Evolutionary conservation across 495 filamentous ascomycete genomes (phyloP).

Genomic region (Lasiosphaeria ovina): DNA sequence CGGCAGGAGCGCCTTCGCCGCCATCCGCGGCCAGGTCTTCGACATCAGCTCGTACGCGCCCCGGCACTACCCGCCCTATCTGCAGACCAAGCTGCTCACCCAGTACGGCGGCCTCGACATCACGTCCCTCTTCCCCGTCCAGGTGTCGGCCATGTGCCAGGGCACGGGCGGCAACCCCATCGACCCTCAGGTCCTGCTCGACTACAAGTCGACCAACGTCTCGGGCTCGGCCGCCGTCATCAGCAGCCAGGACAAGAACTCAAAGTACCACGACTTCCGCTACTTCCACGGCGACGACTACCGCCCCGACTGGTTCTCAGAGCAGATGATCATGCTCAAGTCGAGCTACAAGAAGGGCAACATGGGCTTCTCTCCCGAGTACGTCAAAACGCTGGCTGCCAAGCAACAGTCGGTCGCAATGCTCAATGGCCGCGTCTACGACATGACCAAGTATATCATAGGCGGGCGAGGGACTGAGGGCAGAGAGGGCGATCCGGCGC

Average conservation of each 20-base stretch:
- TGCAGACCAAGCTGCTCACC: conserved; percentile 63
- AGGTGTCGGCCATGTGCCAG: conserved; percentile 88
- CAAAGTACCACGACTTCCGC: conserved; percentile 91
- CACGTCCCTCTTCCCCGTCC: conserved; percentile 85
- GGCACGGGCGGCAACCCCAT: conserved; percentile 63
- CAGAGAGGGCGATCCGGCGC: conserved; percentile 50
- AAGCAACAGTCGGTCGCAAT: conserved; percentile 71
- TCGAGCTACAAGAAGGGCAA: conserved; percentile 82
- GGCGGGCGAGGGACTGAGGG: conserved; percentile 68
- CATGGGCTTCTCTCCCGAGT: conserved; percentile 78
- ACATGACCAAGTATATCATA: conserved; percentile 79
- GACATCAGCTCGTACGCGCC: conserved; percentile 73
- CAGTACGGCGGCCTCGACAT: conserved; percentile 86
- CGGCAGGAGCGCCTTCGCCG: conserved; percentile 59
- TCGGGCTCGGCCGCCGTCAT: conserved; percentile 62
- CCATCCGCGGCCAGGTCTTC: conserved; percentile 87
- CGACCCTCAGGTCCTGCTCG: conserved; percentile 70
- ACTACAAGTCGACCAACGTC: conserved; percentile 76
- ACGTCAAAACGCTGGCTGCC: conserved; percentile 65
- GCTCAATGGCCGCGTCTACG: conserved; percentile 80
- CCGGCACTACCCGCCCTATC: conserved; percentile 71
- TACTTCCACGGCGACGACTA: conserved; percentile 69
- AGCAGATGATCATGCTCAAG: conserved; percentile 76
- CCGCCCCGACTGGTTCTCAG: conserved; percentile 85
- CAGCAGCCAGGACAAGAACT: conserved; percentile 66